Evolutionary conservation across 768 basidiomycete genomes (phyloP).

Genomic region (Amanita phalloides): DNA sequence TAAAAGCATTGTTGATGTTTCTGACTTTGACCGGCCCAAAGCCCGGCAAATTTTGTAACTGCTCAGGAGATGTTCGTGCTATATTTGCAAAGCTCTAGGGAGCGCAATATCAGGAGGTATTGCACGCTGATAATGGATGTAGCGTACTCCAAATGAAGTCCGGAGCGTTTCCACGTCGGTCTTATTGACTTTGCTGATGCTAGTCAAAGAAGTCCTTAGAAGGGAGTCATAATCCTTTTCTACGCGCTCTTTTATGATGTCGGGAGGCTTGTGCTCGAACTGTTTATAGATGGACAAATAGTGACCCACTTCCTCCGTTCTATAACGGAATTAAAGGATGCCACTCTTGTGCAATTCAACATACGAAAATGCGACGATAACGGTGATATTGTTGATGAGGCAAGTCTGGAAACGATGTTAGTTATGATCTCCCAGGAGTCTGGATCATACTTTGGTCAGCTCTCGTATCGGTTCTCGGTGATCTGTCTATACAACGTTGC

Average conservation of each 20-base stretch:
- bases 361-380: constrained; percentile 89
- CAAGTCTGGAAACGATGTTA: constrained; percentile 40
- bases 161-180: constrained; percentile 92
- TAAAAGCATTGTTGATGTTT: constrained; percentile 84
- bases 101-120: neutral
- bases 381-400: constrained; percentile 86
- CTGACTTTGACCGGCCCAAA: constrained; percentile 92
- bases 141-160: constrained; percentile 80
- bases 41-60: constrained; percentile 78
- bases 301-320: constrained; percentile 84
- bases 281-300: constrained; percentile 89
- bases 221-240: constrained; percentile 84
- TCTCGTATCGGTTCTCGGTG: constrained; percentile 89
- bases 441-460: constrained; percentile 60
- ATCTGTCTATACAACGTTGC: constrained; percentile 48
- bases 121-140: neutral
- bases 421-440: neutral
- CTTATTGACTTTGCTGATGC: constrained; percentile 91
- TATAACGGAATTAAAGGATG: constrained; percentile 18
- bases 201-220: constrained; percentile 74
- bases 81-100: constrained; percentile 80
- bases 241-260: constrained; percentile 88
- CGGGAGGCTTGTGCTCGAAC: constrained; percentile 88
- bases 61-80: constrained; percentile 57
- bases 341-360: constrained; percentile 11